phyloP scores from a whole-genome alignment of 768 basidiomycete genomes.

The Suillus decipiens region DNA sequence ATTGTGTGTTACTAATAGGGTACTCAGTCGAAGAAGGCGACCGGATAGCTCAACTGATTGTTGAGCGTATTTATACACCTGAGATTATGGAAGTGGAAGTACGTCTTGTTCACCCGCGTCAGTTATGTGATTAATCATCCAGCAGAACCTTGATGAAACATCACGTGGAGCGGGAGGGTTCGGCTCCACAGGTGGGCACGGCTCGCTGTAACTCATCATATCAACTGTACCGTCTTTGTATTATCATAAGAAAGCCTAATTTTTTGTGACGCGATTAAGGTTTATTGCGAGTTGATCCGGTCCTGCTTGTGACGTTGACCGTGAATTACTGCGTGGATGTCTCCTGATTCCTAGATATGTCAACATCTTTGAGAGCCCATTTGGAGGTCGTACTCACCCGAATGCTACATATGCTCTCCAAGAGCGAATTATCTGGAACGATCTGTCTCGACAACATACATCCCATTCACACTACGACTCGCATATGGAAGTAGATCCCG shows the following conservation, averaged over 20 bases:
- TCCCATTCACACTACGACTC: slow-evolving; percentile 44
- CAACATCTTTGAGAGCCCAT: background rate
- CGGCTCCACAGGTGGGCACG: slow-evolving; percentile 92
- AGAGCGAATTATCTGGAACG: slow-evolving; percentile 23
- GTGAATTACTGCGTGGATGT: background rate
- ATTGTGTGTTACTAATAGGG: slow-evolving; percentile 2
- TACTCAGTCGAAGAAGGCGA: slow-evolving; percentile 85
- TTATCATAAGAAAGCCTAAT: background rate
- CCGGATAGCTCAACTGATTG: slow-evolving; percentile 92
- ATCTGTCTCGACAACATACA: slow-evolving; percentile 63
- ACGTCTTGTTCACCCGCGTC: slow-evolving; percentile 30
- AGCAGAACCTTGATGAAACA: slow-evolving; percentile 83
- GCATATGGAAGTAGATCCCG: slow-evolving; percentile 53
- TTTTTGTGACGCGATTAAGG: background rate
- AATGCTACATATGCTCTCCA: background rate
- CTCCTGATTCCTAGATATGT: background rate
- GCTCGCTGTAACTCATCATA: slow-evolving; percentile 39
- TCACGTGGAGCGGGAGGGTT: slow-evolving; percentile 84
- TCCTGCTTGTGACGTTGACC: background rate
- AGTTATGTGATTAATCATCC: slow-evolving; percentile 14
- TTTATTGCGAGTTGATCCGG: background rate
- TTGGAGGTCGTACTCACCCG: background rate
- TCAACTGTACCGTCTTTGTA: slow-evolving; percentile 1
- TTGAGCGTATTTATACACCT: slow-evolving; percentile 88
- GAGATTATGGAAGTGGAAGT: slow-evolving; percentile 86